Conservation (phyloP, 2,329 filamentous ascomycete species). For the Rhynchosporium agropyri region DNA sequence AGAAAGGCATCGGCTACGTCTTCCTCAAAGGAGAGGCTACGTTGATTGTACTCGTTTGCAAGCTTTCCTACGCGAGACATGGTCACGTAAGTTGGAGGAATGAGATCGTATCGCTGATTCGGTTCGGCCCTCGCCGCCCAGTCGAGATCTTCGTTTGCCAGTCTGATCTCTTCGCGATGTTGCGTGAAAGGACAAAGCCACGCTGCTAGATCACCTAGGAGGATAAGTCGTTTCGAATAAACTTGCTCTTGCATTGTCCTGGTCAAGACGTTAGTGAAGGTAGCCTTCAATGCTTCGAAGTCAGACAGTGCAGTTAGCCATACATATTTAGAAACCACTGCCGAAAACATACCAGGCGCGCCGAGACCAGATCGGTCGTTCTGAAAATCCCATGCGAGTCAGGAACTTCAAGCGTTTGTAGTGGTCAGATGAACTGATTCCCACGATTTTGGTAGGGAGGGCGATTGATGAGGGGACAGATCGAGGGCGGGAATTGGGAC, state of each 20-base stretch:
- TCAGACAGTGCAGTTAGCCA: no score
- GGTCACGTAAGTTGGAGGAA: neutral
- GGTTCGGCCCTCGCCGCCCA: conserved; percentile 1
- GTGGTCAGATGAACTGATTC: neutral
- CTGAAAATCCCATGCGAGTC: neutral
- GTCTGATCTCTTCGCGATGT: conserved; percentile 11
- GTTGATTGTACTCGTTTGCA: conserved; percentile 14
- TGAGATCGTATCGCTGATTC: conserved; percentile 9
- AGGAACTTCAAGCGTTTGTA: neutral
- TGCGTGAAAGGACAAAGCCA: conserved; percentile 14
- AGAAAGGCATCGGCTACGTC: conserved; percentile 14
- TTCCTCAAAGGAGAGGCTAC: conserved; percentile 14
- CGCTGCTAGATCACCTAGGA: conserved; percentile 4
- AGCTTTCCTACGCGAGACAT: neutral
- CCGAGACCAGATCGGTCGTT: conserved; percentile 2
- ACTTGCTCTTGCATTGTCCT: conserved; percentile 26
- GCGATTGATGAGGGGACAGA: neutral
- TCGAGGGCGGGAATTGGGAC: neutral
- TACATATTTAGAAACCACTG: no score
- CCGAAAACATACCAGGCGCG: conserved; percentile 15
- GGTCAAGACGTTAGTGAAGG: no score
- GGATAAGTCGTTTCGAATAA: conserved; percentile 14
- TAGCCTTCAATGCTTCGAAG: no score
- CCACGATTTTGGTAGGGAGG: neutral
- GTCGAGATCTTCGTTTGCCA: neutral